Percentiles rank a stretch among this genome's conserved stretches.
Evolutionary conservation across 805 yeast species (phyloP).

Genomic region (Grigorovia transvaalensis): DNA sequence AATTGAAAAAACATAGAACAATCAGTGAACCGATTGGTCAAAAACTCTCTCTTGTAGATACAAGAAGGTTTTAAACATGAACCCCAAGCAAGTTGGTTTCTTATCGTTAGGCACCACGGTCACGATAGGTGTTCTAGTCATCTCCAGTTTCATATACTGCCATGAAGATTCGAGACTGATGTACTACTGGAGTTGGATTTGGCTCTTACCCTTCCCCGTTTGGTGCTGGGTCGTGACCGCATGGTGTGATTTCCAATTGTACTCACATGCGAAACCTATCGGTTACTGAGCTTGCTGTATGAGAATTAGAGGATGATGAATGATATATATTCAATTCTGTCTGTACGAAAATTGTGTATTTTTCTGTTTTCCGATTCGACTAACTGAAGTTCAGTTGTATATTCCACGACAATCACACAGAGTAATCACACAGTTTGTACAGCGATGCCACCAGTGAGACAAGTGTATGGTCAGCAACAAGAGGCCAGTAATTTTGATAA

Average conservation of each 20-base stretch:
- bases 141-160: conserved; percentile 8
- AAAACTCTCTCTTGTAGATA: too few relatives aligned
- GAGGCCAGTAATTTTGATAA: conserved; percentile 88
- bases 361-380: too few relatives aligned
- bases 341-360: background rate
- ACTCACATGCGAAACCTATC: conserved; percentile 18
- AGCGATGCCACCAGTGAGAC: conserved; percentile 57
- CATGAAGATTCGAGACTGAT: conserved; percentile 5
- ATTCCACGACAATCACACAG: background rate
- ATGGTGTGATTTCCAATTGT: conserved; percentile 28
- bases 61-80: background rate
- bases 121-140: conserved; percentile 8
- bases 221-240: conserved; percentile 29
- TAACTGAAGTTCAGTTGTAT: background rate
- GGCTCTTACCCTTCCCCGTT: conserved; percentile 20
- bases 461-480: conserved; percentile 41
- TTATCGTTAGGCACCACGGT: conserved; percentile 13
- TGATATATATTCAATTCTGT: background rate
- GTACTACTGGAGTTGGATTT: conserved; percentile 24
- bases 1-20: too few relatives aligned
- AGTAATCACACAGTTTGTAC: background rate
- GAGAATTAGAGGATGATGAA: background rate
- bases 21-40: too few relatives aligned
- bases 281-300: background rate
- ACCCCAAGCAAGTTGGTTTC: conserved; percentile 15